These are phyloP conservation scores for Ganoderma lingzhi DNA, from an alignment of 1,284 basidiomycete species.

Conservation along the genomic window DNA sequence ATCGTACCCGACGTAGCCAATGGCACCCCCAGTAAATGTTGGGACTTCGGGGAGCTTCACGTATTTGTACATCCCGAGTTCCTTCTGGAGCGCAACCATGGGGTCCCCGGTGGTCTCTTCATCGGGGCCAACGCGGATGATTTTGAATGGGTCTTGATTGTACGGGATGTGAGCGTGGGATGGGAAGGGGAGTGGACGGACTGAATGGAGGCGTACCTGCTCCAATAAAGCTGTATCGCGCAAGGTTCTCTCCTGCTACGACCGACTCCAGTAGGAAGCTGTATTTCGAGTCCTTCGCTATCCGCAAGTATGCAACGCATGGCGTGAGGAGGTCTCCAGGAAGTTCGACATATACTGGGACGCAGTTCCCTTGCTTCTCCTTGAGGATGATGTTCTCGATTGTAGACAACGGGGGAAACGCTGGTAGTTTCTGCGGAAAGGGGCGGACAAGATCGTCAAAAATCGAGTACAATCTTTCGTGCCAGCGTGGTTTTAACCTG, in stretches of 20 bases:
- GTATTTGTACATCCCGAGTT: conserved; percentile 89
- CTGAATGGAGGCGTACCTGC: conserved; percentile 67
- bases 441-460: conserved; percentile 17
- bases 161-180: background rate
- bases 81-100: conserved; percentile 84
- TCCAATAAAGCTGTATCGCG: conserved; percentile 96
- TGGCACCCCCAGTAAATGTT: conserved; percentile 97
- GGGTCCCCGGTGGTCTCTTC: conserved; percentile 91
- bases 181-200: background rate
- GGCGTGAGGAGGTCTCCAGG: conserved; percentile 98
- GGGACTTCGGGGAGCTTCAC: conserved; percentile 91
- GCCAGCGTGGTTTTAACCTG: conserved; percentile 47
- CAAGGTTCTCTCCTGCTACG: conserved; percentile 89
- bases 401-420: conserved; percentile 71
- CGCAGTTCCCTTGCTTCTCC: conserved; percentile 87
- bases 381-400: conserved; percentile 79
- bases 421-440: conserved; percentile 61
- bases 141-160: conserved; percentile 86
- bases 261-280: conserved; percentile 95
- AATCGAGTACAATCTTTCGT: background rate
- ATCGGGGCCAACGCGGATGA: conserved; percentile 88
- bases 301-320: conserved; percentile 94
- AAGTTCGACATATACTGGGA: conserved; percentile 92
- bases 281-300: conserved; percentile 92
- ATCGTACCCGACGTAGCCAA: conserved; percentile 98